Evolutionary conservation across 345 rosid genomes (phyloP).

Genomic region (Gossypium ekmanianum): DNA sequence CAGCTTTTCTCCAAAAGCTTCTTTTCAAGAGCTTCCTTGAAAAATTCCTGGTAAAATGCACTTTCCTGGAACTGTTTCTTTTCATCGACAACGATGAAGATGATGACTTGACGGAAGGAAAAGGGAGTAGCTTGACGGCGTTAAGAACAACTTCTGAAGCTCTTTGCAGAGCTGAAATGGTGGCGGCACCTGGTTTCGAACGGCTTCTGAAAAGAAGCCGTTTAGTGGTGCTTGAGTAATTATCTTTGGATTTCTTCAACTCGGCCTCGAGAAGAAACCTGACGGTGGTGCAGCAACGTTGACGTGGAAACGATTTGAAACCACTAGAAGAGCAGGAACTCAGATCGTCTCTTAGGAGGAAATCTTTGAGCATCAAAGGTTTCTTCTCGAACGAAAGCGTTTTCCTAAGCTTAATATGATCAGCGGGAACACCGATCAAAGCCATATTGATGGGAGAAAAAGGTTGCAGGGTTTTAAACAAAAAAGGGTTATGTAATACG

Average conservation of each 20-base stretch:
- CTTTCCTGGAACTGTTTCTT: constrained; percentile 13
- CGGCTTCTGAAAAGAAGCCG: constrained; percentile 26
- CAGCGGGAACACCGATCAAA: constrained; percentile 12
- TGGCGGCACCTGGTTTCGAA: constrained; percentile 16
- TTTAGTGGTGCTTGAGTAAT: constrained; percentile 14
- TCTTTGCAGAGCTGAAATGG: constrained; percentile 46
- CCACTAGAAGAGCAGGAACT: constrained; percentile 89
- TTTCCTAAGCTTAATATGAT: constrained; percentile 18
- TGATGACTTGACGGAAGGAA: constrained; percentile 38
- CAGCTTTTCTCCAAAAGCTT: constrained; percentile 51
- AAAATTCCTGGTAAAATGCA: constrained; percentile 38
- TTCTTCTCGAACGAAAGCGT: constrained; percentile 21
- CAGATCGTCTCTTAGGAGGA: constrained; percentile 64
- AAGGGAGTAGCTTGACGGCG: constrained; percentile 58
- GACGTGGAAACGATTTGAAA: constrained; percentile 82
- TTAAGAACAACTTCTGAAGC: constrained; percentile 58
- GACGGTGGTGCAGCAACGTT: constrained; percentile 58
- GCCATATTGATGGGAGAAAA: constrained; percentile 20
- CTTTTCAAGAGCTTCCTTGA: constrained; percentile 45
- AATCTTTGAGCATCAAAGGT: constrained; percentile 72
- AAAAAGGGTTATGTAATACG: background rate
- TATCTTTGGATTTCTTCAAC: constrained; percentile 39
- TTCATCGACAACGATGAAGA: constrained; percentile 17
- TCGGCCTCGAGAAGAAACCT: constrained; percentile 66
- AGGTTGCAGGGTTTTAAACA: background rate